These are phyloP conservation scores for Candida patagonica DNA, from an alignment of 805 yeast genomes.

Conservation along the genomic window DNA sequence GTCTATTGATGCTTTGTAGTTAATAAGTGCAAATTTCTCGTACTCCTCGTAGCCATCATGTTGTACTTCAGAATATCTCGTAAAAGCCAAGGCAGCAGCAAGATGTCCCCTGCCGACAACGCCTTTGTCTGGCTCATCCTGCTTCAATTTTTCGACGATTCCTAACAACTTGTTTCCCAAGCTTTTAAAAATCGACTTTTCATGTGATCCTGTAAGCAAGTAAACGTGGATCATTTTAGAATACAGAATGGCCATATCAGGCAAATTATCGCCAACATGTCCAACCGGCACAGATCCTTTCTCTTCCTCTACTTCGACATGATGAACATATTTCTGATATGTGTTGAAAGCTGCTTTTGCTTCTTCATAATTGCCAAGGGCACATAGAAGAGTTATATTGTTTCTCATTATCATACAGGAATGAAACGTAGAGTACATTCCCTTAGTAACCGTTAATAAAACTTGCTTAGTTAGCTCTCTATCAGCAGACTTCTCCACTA, in stretches of 20 bases:
- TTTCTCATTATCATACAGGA: constrained; percentile 27
- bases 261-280: constrained; percentile 14
- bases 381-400: constrained; percentile 19
- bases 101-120: constrained; percentile 7
- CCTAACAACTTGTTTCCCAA: constrained; percentile 15
- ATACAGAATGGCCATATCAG: constrained; percentile 11
- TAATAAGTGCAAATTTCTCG: constrained; percentile 11
- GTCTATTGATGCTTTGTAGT: constrained; percentile 14
- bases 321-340: constrained; percentile 23
- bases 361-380: constrained; percentile 23
- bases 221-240: constrained; percentile 10
- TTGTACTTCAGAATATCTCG: constrained; percentile 7
- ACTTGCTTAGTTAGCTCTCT: constrained; percentile 13
- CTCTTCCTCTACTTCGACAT: constrained; percentile 16
- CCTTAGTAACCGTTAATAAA: constrained; percentile 12
- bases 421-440: constrained; percentile 25
- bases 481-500: not conserved
- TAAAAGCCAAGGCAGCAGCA: constrained; percentile 13
- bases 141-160: not conserved
- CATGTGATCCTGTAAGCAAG: constrained; percentile 10
- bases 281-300: constrained; percentile 21
- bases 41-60: constrained; percentile 11
- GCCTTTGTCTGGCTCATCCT: not conserved
- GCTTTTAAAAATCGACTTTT: constrained; percentile 11
- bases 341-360: constrained; percentile 27